Conservation (phyloP, 2,329 filamentous ascomycete genomes). For the Colletotrichum cereale region DNA sequence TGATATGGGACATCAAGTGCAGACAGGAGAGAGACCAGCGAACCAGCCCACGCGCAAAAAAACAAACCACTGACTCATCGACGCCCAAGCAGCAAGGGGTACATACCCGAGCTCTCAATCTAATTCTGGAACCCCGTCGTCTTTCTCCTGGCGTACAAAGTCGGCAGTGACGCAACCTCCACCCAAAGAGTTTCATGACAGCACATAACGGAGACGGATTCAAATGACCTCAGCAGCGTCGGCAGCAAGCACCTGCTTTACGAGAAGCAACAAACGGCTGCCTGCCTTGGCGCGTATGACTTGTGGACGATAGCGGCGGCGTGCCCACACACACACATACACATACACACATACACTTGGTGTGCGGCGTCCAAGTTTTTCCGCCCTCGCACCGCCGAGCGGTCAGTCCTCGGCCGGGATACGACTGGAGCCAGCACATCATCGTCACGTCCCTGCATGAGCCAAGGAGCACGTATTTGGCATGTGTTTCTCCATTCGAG, state of each 20-base stretch:
- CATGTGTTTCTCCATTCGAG: neutral
- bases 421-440: slow-evolving; percentile 38
- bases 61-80: neutral
- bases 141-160: neutral
- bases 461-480: slow-evolving; percentile 14
- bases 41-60: no score
- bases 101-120: neutral
- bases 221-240: neutral
- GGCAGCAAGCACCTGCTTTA: neutral
- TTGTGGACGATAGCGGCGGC: neutral
- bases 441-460: slow-evolving; percentile 22
- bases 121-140: neutral
- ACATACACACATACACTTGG: neutral
- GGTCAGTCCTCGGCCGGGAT: slow-evolving; percentile 30
- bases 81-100: neutral
- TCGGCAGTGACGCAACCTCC: slow-evolving; percentile 1
- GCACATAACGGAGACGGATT: neutral
- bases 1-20: neutral
- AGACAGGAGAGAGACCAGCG: neutral
- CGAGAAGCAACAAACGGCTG: neutral
- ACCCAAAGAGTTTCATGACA: slow-evolving; percentile 13
- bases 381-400: slow-evolving; percentile 8
- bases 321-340: slow-evolving; percentile 14
- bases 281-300: neutral
- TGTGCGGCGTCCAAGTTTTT: slow-evolving; percentile 24